A percentile compares a stretch with the other conserved stretches of the same genome.
These are phyloP conservation scores for Aurinia saxatilis DNA, from an alignment of 345 rosid genomes.

Conservation along the genomic window DNA sequence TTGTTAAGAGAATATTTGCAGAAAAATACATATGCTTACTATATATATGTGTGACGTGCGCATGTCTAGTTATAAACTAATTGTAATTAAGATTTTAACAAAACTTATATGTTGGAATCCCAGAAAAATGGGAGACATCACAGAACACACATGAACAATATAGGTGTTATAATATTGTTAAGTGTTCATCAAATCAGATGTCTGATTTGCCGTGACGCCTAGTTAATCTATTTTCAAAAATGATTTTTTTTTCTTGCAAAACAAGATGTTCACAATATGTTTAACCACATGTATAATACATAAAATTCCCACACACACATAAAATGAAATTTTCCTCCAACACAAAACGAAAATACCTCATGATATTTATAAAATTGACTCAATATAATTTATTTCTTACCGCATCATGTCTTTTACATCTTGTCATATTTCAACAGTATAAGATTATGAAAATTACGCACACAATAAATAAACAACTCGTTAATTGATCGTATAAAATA, in stretches of 20 bases:
- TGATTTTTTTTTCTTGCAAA: background rate
- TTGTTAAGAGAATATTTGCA: background rate
- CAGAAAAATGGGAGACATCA: slow-evolving; percentile 16
- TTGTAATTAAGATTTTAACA: background rate
- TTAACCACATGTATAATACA: too few relatives aligned
- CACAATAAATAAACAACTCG: too few relatives aligned
- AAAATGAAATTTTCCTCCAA: too few relatives aligned
- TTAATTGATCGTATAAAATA: too few relatives aligned
- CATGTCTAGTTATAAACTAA: background rate
- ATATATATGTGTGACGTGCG: background rate
- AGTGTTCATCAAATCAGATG: background rate
- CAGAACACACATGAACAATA: background rate
- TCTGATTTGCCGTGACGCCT: background rate
- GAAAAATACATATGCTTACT: background rate
- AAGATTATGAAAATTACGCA: too few relatives aligned
- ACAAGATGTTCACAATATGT: too few relatives aligned
- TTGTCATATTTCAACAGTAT: too few relatives aligned
- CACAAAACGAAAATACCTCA: too few relatives aligned
- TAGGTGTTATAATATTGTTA: background rate
- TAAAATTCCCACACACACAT: too few relatives aligned
- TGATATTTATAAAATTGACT: too few relatives aligned
- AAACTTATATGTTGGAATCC: slow-evolving; percentile 2
- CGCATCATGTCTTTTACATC: too few relatives aligned
- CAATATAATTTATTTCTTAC: too few relatives aligned
- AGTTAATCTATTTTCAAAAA: background rate